Evolutionary conservation across 805 yeast species (phyloP).

Genomic region (Ogataea paraovalis): DNA sequence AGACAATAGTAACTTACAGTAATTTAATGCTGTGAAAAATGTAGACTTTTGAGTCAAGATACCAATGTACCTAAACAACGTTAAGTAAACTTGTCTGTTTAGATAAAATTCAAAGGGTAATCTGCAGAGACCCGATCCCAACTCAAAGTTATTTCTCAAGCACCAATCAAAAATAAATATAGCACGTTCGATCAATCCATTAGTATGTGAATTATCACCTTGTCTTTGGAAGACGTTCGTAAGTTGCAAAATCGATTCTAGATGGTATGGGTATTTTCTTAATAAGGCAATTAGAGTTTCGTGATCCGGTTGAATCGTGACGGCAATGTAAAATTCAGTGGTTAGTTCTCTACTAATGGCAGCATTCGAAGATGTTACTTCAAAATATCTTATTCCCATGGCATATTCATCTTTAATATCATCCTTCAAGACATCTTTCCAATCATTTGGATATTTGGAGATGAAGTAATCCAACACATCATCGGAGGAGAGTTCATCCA

Average conservation of each 20-base stretch:
- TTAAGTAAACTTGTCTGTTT: slow-evolving; percentile 73
- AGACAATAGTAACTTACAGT: slow-evolving; percentile 65
- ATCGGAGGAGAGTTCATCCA: slow-evolving; percentile 48
- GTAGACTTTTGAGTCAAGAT: slow-evolving; percentile 76
- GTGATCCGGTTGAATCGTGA: slow-evolving; percentile 73
- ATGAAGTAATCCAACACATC: slow-evolving; percentile 41
- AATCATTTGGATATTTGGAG: slow-evolving; percentile 34
- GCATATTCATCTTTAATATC: slow-evolving; percentile 36
- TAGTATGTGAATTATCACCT: slow-evolving; percentile 70
- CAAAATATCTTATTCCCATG: slow-evolving; percentile 53
- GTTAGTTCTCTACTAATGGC: slow-evolving; percentile 31
- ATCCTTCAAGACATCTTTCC: slow-evolving; percentile 46
- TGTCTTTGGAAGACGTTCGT: slow-evolving; percentile 71
- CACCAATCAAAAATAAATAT: slow-evolving; percentile 77
- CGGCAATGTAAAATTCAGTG: slow-evolving; percentile 51
- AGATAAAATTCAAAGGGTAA: slow-evolving; percentile 72
- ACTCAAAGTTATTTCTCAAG: slow-evolving; percentile 53
- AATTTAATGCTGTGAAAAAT: slow-evolving; percentile 69
- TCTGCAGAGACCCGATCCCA: slow-evolving; percentile 56
- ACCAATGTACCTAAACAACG: slow-evolving; percentile 67
- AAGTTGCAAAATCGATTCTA: slow-evolving; percentile 73
- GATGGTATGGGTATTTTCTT: slow-evolving; percentile 66
- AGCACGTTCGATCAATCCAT: slow-evolving; percentile 72
- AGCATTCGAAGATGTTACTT: slow-evolving; percentile 34
- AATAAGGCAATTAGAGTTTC: slow-evolving; percentile 61